Percentiles rank a stretch among this genome's conserved stretches.
phyloP scores from a whole-genome alignment of 1,284 basidiomycete genomes.

The Baeospora myosura region DNA sequence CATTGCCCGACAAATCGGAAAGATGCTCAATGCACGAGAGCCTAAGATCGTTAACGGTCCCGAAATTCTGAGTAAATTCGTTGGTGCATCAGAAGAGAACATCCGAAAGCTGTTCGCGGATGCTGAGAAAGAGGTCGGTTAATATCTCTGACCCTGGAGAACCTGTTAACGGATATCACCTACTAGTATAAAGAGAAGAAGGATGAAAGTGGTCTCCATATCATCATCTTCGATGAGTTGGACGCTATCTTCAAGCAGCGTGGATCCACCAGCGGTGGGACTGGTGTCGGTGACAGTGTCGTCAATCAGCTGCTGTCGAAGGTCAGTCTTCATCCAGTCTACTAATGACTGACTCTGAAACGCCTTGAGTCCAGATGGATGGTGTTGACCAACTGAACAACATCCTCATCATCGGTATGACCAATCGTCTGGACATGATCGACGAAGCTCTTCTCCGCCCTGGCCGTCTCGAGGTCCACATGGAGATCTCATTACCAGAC shows the following conservation, averaged over 20 bases:
- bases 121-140: conserved; percentile 87
- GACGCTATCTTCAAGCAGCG: conserved; percentile 99
- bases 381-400: conserved; percentile 99
- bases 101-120: conserved; percentile 96
- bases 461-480: conserved; percentile 98
- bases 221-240: conserved; percentile 99
- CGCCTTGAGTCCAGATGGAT: conserved; percentile 78
- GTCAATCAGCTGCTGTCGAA: conserved; percentile 99
- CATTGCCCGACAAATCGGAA: conserved; percentile 97
- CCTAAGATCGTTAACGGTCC: conserved; percentile 99
- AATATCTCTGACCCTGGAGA: background rate
- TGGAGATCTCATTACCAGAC: conserved; percentile 98
- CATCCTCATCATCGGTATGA: conserved; percentile 99
- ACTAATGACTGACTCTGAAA: conserved; percentile 2
- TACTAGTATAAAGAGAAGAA: conserved; percentile 91
- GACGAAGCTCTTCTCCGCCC: conserved; percentile 97
- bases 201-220: conserved; percentile 97
- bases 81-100: conserved; percentile 98
- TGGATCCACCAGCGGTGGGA: conserved; percentile 84
- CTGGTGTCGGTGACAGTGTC: conserved; percentile 96
- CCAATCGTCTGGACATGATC: conserved; percentile 98
- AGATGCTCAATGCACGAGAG: conserved; percentile 97
- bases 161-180: background rate
- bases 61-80: conserved; percentile 96
- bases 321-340: conserved; percentile 32